phyloP scores from a whole-genome alignment of 2,329 filamentous ascomycete genomes.

The Mollisia scopiformis region DNA sequence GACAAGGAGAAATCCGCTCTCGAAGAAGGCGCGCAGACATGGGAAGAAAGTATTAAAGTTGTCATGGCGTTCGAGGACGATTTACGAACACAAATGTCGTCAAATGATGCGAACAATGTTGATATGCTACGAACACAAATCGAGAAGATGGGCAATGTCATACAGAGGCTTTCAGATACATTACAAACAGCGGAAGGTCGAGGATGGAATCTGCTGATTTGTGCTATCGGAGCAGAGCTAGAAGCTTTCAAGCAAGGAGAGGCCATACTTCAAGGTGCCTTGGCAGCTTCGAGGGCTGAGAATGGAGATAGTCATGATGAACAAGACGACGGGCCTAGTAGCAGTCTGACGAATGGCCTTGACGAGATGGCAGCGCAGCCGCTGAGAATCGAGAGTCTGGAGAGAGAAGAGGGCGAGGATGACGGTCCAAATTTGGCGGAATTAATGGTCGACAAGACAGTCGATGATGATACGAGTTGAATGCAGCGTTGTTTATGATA shows the following conservation, averaged over 20 bases:
- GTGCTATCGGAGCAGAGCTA: conserved; percentile 74
- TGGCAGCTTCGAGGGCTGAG: conserved; percentile 26
- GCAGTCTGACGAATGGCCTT: conserved; percentile 6
- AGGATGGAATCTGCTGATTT: conserved; percentile 76
- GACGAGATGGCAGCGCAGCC: conserved; percentile 11
- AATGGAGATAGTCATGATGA: not conserved
- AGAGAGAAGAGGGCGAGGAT: conserved; percentile 26
- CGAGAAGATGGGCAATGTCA: conserved; percentile 57
- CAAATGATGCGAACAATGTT: conserved; percentile 40
- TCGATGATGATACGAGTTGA: conserved; percentile 10
- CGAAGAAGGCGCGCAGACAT: conserved; percentile 67
- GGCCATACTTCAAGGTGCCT: conserved; percentile 50
- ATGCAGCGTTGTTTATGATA: conserved; percentile 14
- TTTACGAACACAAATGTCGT: conserved; percentile 59
- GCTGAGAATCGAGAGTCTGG: conserved; percentile 9
- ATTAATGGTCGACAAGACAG: conserved; percentile 28
- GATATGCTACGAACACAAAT: conserved; percentile 50
- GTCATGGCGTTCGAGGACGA: conserved; percentile 67
- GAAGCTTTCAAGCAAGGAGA: conserved; percentile 67
- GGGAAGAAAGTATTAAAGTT: conserved; percentile 62
- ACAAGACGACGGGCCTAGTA: conserved; percentile 7
- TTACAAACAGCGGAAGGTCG: conserved; percentile 59
- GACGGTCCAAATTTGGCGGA: conserved; percentile 32
- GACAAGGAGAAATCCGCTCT: conserved; percentile 66
- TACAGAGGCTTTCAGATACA: conserved; percentile 56